Base-by-base conservation (phyloP, 1,139 yeast species). In the Geotrichum klebahnii region DNA sequence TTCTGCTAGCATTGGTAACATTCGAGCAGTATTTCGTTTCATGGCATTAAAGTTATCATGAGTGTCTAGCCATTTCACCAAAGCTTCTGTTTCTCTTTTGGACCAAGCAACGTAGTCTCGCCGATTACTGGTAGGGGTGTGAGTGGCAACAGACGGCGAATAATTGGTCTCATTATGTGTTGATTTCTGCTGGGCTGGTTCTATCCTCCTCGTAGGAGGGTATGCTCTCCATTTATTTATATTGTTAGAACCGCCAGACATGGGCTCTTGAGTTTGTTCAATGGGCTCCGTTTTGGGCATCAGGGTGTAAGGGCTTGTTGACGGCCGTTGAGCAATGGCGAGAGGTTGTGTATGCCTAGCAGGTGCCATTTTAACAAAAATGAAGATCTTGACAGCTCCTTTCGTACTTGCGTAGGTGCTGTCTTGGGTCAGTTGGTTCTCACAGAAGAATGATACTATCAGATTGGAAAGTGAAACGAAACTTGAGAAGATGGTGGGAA, bases 31-130 rank as follows among this genome's bases (percentile, higher is more conserved):
- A 31, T 48, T 38, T 29, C 54, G 26, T 22, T 43, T 42, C 51
- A 51, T 47, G 10, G 46, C 46, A 19, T 40, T 45, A 31, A 51
- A 51, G 35, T 51, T 51, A 19, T 51, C 54, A 35, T 47, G 44
- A 9, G 37, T 33, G 24, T 32, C 44, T 8, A 51, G 49, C 54
- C 54, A 51, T 8, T 45, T 46, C 5, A 51, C 54, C 6, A 51
- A 44, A 3, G 54, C 54, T 26, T 47, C 51, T 10, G 54, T 51
- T 26, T 51, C 54, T 9, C 54, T 44, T 22, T 44, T 44, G 4
- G 54, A 51, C 54, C 54, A 51, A 8, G 54, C 51, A 2, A 51
- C 54, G 23, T 51, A 51, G 36, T 51, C 54, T 9, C 54, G 48
- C 5, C 54, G 49, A 23, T 40, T 47, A 23, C 38, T 34, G 12